Percentiles rank a stretch among this genome's conserved stretches.
phyloP scores from a whole-genome alignment of 2,329 filamentous ascomycete genomes.

The Trichoderma sp. region DNA sequence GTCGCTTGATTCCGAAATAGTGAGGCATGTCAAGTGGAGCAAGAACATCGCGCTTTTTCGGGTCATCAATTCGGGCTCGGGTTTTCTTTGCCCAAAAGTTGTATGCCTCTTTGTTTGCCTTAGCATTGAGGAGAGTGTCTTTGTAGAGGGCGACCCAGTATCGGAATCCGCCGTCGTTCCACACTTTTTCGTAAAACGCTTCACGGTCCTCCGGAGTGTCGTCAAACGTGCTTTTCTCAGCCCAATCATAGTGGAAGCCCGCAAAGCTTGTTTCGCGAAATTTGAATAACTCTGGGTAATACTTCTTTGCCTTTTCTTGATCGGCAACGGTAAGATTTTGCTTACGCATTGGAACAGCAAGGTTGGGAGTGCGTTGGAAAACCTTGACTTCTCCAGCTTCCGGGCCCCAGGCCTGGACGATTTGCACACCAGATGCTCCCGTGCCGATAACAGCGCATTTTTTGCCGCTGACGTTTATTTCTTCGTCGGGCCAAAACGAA shows the following conservation, averaged over 20 bases:
- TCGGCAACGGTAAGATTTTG: conserved; percentile 39
- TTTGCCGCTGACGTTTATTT: conserved; percentile 59
- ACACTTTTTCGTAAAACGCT: conserved; percentile 50
- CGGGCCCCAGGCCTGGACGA: conserved; percentile 61
- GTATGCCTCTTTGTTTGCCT: conserved; percentile 56
- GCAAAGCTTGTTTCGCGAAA: conserved; percentile 55
- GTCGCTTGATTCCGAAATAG: conserved; percentile 56
- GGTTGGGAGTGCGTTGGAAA: conserved; percentile 68
- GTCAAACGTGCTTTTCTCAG: conserved; percentile 57
- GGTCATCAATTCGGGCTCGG: conserved; percentile 51
- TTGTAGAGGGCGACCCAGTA: conserved; percentile 58
- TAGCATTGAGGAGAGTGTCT: conserved; percentile 47
- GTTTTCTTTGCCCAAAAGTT: conserved; percentile 57
- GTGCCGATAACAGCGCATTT: conserved; percentile 64
- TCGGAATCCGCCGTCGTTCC: conserved; percentile 54
- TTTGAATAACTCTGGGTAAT: conserved; percentile 54
- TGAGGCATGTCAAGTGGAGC: conserved; percentile 55
- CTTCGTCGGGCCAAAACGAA: conserved; percentile 60
- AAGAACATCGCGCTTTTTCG: conserved; percentile 50
- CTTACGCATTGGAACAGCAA: conserved; percentile 63
- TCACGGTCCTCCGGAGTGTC: conserved; percentile 52
- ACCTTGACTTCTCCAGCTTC: conserved; percentile 55
- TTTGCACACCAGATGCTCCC: conserved; percentile 64
- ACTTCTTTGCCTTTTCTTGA: conserved; percentile 46
- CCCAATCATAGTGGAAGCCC: conserved; percentile 60